Evolutionary conservation across 2,329 filamentous ascomycete genomes (phyloP).

Genomic region (Aspergillus jensenii): DNA sequence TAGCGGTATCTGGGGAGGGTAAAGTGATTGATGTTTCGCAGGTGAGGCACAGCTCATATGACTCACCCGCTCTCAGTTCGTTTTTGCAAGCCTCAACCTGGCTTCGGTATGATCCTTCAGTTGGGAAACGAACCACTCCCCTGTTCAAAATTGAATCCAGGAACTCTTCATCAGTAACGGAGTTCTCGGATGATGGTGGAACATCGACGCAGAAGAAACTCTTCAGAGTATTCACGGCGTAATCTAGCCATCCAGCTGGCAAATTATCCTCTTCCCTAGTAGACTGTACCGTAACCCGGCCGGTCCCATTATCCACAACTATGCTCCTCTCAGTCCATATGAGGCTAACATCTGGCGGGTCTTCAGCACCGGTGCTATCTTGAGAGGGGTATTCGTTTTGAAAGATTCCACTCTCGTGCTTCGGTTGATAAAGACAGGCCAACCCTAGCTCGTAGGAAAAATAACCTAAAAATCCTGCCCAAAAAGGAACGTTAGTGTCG

Average conservation of each 20-base stretch:
- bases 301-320: conserved; percentile 69
- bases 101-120: conserved; percentile 57
- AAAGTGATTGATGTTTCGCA: conserved; percentile 66
- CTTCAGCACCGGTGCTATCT: conserved; percentile 20
- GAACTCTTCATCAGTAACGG: conserved; percentile 19
- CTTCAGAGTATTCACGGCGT: conserved; percentile 26
- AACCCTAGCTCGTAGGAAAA: conserved; percentile 83
- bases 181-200: conserved; percentile 5
- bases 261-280: conserved; percentile 48
- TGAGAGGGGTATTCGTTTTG: background rate
- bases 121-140: conserved; percentile 34
- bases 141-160: conserved; percentile 33
- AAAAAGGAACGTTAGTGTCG: conserved; percentile 57
- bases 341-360: conserved; percentile 70
- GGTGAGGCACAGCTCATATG: conserved; percentile 83
- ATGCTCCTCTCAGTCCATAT: conserved; percentile 75
- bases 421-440: conserved; percentile 49
- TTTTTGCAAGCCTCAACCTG: conserved; percentile 70
- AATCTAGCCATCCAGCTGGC: conserved; percentile 48
- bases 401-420: conserved; percentile 37
- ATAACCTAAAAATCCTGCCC: conserved; percentile 82
- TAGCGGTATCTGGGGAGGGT: conserved; percentile 21
- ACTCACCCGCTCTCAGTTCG: conserved; percentile 72
- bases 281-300: conserved; percentile 66
- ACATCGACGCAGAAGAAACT: conserved; percentile 14